Evolutionary conservation across 2,329 filamentous ascomycete genomes (phyloP), one percentile per base, ranked within the genome.

Genomic region (Aschersonia sp.): DNA sequence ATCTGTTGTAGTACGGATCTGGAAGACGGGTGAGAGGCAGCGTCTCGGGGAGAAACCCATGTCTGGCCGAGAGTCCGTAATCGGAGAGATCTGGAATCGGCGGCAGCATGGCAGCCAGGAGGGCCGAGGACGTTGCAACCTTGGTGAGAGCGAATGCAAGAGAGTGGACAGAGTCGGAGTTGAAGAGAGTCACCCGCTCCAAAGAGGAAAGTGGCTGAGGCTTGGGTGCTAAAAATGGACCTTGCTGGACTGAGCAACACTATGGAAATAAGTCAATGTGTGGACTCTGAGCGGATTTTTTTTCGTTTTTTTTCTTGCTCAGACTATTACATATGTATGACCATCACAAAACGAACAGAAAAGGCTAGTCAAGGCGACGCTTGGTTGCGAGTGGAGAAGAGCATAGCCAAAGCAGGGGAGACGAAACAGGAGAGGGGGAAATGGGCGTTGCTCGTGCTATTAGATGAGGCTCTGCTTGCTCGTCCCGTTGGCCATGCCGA

Each of bases 1-100:
- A 98, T 61, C 88, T 87, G 64, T 85, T 82, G 67, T 97, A 98
- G 71, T 96, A 97, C 3, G 84, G 78, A 60, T 96, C 85, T 7
- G 89, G 85, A 10, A 98, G 79, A 48, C 78, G 71, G 52, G 86
- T 81, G 53, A 97, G 72, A 42, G 92, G 92, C 38, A 85, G 69
- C 53, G 87, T 80, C 52, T 85, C 73, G 2, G 92, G 89, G 47
- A 98, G 78, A 69, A 98, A 98, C 59, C 92, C 92, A 67, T 88
- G 80, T 49, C 80, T 72, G 51, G 77, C 70, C 54, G 85, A 86
- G 64, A 89, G 78, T 66, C 84, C 86, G 68, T 94, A 94, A 65
- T 94, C 83, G 62, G 78, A 74, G 50, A 86, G 74, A 44, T 66
- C 60, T 30, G 81, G 81, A 51, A 85, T 68, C 44, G 77, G 72